A percentile compares a stretch with the other conserved stretches of the same genome.
Conservation (phyloP, 495 filamentous ascomycete genomes). For the Clohesyomyces aquaticus region DNA sequence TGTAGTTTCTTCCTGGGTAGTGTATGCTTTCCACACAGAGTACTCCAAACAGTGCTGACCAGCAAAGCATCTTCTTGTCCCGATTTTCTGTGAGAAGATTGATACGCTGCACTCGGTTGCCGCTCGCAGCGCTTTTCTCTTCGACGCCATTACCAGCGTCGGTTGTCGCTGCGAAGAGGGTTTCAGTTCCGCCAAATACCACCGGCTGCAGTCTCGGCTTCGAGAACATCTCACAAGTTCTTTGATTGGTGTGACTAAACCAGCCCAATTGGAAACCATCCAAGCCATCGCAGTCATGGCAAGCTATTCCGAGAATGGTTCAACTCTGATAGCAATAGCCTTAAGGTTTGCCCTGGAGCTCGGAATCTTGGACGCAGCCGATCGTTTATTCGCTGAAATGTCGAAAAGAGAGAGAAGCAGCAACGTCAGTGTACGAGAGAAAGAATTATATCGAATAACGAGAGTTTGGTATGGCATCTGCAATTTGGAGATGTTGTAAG, state of each 20-base stretch:
- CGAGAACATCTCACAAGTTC: conserved; percentile 46
- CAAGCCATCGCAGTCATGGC: conserved; percentile 56
- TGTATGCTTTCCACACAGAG: background rate
- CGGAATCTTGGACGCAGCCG: conserved; percentile 51
- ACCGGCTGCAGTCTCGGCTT: conserved; percentile 23
- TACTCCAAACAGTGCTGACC: background rate
- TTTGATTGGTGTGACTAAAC: conserved; percentile 49
- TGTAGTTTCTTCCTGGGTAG: conserved; percentile 27
- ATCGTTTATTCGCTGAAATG: conserved; percentile 43
- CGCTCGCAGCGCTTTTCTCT: conserved; percentile 34
- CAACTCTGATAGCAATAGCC: conserved; percentile 53
- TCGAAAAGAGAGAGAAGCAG: background rate
- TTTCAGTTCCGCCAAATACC: conserved; percentile 40
- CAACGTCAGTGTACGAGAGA: background rate
- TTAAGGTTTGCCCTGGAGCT: conserved; percentile 55
- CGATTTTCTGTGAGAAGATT: conserved; percentile 20
- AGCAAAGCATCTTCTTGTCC: conserved; percentile 22
- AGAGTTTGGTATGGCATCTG: conserved; percentile 55
- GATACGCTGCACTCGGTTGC: conserved; percentile 25
- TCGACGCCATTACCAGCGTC: conserved; percentile 55
- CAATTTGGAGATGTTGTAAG: conserved; percentile 56
- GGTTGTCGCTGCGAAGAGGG: conserved; percentile 53
- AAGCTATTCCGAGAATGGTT: conserved; percentile 56
- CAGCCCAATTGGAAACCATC: conserved; percentile 52
- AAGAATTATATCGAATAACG: conserved; percentile 48